Conservation (phyloP, 192 early-diverging fungal genomes). For the Mortierella claussenii region DNA sequence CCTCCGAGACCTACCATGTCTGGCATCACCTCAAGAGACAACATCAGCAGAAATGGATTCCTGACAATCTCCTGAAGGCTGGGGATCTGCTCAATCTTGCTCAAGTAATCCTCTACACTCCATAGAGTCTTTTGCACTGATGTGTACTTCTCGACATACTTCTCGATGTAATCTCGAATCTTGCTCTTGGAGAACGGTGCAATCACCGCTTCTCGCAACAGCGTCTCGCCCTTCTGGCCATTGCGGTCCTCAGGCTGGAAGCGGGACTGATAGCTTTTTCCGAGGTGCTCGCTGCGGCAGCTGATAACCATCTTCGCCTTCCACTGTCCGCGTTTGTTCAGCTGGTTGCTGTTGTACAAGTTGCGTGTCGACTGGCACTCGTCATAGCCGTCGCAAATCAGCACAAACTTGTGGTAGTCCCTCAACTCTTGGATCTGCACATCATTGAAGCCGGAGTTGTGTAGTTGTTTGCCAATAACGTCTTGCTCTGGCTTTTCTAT, state of each 20-base stretch:
- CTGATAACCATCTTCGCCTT: conserved; percentile 4
- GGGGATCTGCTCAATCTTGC: not conserved
- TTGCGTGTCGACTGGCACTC: conserved; percentile 3
- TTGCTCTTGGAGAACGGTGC: not conserved
- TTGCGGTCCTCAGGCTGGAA: not conserved
- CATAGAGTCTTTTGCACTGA: too few species aligned
- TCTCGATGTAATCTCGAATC: conserved; percentile 8
- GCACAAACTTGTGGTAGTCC: conserved; percentile 1
- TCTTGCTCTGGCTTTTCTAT: conserved; percentile 5
- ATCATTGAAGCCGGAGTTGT: not conserved
- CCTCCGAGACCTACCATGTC: not conserved
- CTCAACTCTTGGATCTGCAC: conserved; percentile 8
- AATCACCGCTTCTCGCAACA: conserved; percentile 4
- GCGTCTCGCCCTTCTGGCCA: too few species aligned
- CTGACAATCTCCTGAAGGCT: conserved; percentile 2
- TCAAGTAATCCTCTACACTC: not conserved
- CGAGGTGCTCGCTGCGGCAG: too few species aligned
- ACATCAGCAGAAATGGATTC: conserved; percentile 11
- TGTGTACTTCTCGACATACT: not conserved
- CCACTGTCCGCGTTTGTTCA: conserved; percentile 13
- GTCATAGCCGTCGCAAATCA: conserved; percentile 33
- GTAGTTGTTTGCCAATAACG: conserved; percentile 3
- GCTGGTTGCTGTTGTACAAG: conserved; percentile 8
- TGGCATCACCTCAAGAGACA: conserved; percentile 9
- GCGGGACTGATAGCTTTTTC: not conserved